These are phyloP conservation scores for Phialophora verrucosa DNA, from an alignment of 2,329 filamentous ascomycete genomes.

Conservation along the genomic window DNA sequence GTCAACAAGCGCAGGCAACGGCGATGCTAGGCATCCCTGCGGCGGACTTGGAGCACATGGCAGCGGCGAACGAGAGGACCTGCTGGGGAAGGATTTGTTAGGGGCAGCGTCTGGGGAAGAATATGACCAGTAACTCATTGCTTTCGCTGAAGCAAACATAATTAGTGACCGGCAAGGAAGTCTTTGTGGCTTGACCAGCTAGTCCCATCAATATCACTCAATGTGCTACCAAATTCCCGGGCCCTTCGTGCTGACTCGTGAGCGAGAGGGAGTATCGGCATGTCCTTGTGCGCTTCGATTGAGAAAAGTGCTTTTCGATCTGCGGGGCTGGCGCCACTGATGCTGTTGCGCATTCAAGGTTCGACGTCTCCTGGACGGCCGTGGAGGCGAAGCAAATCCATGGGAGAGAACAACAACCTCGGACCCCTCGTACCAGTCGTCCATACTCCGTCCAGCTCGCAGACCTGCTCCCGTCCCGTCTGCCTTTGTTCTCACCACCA, in stretches of 20 bases:
- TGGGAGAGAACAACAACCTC: not conserved
- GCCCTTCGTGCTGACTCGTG: not conserved
- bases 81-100: conserved; percentile 39
- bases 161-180: conserved; percentile 27
- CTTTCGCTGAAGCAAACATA: conserved; percentile 34
- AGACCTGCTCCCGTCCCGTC: not conserved
- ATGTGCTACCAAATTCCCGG: conserved; percentile 32
- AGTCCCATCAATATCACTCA: conserved; percentile 33
- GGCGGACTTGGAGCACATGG: conserved; percentile 7
- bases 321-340: not conserved
- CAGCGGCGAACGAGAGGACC: conserved; percentile 12
- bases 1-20: conserved; percentile 7
- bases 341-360: not conserved
- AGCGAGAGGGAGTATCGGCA: not conserved
- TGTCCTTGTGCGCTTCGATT: not conserved
- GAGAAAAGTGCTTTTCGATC: not conserved
- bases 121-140: conserved; percentile 34
- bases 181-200: conserved; percentile 28
- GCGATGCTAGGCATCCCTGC: conserved; percentile 18
- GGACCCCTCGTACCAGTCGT: not conserved
- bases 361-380: not conserved
- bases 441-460: not conserved
- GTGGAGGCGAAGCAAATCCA: not conserved
- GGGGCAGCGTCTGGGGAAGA: conserved; percentile 40
- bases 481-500: not conserved